These are phyloP conservation scores for Phaeoacremonium minimum DNA, from an alignment of 2,329 filamentous ascomycete species.

Conservation along the genomic window DNA sequence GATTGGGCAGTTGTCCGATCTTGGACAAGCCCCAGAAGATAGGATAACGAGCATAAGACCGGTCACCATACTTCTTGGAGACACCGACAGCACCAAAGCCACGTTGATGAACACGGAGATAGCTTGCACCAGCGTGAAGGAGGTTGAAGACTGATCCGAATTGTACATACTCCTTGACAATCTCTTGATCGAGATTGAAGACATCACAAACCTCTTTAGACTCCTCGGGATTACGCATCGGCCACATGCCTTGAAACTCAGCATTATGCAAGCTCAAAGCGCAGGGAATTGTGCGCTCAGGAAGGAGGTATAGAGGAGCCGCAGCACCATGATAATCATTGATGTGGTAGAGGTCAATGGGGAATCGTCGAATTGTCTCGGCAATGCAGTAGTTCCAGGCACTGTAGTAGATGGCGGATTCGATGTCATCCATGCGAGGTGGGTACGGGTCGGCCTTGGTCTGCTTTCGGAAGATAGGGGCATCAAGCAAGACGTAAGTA, in stretches of 20 bases:
- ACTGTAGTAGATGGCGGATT: conserved; percentile 64
- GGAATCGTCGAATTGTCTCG: conserved; percentile 55
- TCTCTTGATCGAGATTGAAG: conserved; percentile 55
- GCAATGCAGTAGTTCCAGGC: conserved; percentile 70
- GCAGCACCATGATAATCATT: conserved; percentile 30
- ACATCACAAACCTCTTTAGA: conserved; percentile 60
- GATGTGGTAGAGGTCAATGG: conserved; percentile 32
- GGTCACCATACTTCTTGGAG: conserved; percentile 63
- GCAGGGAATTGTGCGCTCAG: conserved; percentile 51
- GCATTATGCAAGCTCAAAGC: conserved; percentile 65
- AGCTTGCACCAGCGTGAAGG: conserved; percentile 60
- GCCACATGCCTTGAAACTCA: conserved; percentile 67
- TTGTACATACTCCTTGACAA: conserved; percentile 58
- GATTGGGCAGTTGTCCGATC: conserved; percentile 60
- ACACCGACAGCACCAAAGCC: conserved; percentile 66
- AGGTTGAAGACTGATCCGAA: conserved; percentile 67
- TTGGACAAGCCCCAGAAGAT: conserved; percentile 65
- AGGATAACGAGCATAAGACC: conserved; percentile 61
- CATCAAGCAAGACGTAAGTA: conserved; percentile 63
- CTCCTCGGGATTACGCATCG: conserved; percentile 58
- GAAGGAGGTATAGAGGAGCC: conserved; percentile 61
- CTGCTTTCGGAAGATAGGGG: conserved; percentile 62
- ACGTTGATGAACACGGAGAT: conserved; percentile 61
- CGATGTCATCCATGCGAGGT: conserved; percentile 64
- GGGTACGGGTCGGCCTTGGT: conserved; percentile 61